Base-by-base conservation (phyloP, 2,329 filamentous ascomycete species). In the Diaporthe ampelina region DNA sequence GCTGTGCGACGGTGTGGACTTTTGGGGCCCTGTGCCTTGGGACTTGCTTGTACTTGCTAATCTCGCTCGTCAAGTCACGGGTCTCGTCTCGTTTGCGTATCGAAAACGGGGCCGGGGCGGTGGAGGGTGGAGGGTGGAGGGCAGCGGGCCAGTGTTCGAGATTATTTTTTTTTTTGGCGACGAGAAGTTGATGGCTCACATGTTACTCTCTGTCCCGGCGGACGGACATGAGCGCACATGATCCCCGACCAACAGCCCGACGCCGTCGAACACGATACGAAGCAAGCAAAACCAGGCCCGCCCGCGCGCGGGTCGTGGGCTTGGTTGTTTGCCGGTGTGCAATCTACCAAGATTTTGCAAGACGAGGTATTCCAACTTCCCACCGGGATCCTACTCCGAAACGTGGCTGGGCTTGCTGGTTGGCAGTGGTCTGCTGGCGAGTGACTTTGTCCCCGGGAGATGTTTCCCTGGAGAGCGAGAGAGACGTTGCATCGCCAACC, bases 331-430 rank as follows among this genome's bases (percentile, higher is more conserved):
- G 24, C 58, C 58, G 17, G 58, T 50, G 58, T 50, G 61, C 43
- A 65, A 35, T 67, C 21, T 52, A 67, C 45, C 63, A 37, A 52
- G 32, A 37, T 13, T 19, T 24, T 9, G n/a, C 63, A 37, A 67
- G 63, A 67, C 29, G 45, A 37, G 45, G 26, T 19, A 37, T 37
- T 7, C 61, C 5, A 29, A 19, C 43, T 50, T 37, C 15, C 45
- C 29, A 26, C 63, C 63, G 63, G 63, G 45, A 67, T 67, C 45
- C 61, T 50, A 67, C 63, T 67, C 63, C 63, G 63, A 67, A 67
- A 52, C 63, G 63, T 67, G 61, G 29, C 45, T 52, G 63, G 26
- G 61, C 8, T 17, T 4, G 37, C 9, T 26, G 15, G 59, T 37
- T 35, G n/a, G 45, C 43, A 13, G 37, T 13, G 37, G 37, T 40